Conservation (phyloP, 2,329 filamentous ascomycete species). For the Aspergillus sp. region DNA sequence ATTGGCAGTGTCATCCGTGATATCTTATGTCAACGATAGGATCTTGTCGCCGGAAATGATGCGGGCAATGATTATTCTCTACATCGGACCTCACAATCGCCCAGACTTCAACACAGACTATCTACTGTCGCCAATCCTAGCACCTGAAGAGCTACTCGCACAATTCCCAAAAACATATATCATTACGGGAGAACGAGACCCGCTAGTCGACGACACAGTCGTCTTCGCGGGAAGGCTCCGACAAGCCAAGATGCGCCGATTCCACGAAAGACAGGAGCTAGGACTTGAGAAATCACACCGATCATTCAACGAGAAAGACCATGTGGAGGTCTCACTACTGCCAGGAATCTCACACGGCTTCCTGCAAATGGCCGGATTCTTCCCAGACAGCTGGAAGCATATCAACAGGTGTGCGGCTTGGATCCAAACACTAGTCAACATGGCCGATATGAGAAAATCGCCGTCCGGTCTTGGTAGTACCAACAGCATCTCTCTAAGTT, state of each 20-base stretch:
- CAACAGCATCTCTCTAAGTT: neutral
- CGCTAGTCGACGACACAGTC: slow-evolving; percentile 92
- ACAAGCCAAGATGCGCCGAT: slow-evolving; percentile 66
- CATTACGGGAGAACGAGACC: slow-evolving; percentile 90
- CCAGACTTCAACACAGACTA: slow-evolving; percentile 93
- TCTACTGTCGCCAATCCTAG: slow-evolving; percentile 83
- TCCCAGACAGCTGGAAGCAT: slow-evolving; percentile 86
- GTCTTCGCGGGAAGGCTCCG: slow-evolving; percentile 90
- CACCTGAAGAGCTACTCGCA: slow-evolving; percentile 78
- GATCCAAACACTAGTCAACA: slow-evolving; percentile 73
- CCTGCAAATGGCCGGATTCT: slow-evolving; percentile 83
- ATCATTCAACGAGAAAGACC: slow-evolving; percentile 69
- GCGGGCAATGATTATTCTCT: slow-evolving; percentile 97
- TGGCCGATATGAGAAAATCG: slow-evolving; percentile 21
- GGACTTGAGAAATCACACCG: slow-evolving; percentile 55
- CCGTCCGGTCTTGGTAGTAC: slow-evolving; percentile 17
- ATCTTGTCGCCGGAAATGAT: slow-evolving; percentile 97
- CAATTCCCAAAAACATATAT: slow-evolving; percentile 95
- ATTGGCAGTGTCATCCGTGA: slow-evolving; percentile 94
- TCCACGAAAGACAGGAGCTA: slow-evolving; percentile 56
- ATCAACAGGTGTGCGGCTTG: slow-evolving; percentile 76
- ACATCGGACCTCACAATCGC: slow-evolving; percentile 88
- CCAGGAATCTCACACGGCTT: slow-evolving; percentile 93
- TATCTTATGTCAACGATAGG: slow-evolving; percentile 96
- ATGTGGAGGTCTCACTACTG: slow-evolving; percentile 79